Base-by-base conservation (phyloP, 2,329 filamentous ascomycete species). In the Aspergillus glaucus region DNA sequence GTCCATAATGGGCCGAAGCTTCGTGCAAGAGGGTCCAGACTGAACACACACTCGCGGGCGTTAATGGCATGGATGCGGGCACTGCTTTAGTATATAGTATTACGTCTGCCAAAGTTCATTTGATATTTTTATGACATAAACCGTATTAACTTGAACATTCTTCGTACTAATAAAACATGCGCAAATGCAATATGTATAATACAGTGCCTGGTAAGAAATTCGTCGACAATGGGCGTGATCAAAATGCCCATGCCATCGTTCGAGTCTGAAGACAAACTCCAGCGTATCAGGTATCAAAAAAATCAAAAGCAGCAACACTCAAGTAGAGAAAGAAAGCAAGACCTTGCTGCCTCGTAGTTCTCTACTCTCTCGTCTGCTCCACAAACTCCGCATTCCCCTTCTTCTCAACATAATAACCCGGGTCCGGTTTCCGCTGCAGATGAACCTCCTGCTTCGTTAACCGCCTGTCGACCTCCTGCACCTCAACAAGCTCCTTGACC, bases 401-500 rank as follows among this genome's bases (percentile, higher is more conserved):
- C 64, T 69, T 84, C 78, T 95, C 88, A 51, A 95, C 65, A 60
- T 84, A 92, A 62, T 90, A 96, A 1, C 91, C 91, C 1, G 78
- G 75, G 52, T 92, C 87, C 3, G 90, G 89, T 68, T 79, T 82
- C 68, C 91, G 75, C 71, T 80, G 76, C 45, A 78, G 80, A 72
- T 82, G 83, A 62, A 95, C 78, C 74, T 95, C 81, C 48, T 73
- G 70, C 64, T 82, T 80, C 6, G 77, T 84, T 70, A 88, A 66
- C 28, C 78, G 68, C 53, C 72, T 67, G 30, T 84, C 82, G 41
- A 94, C 88, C 73, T 95, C 90, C 57, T 83, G 76, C 32, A 95
- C 89, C 47, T 81, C 78, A 42, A 96, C 88, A 54, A 96, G 76
- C 73, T 96, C 91, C 76, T 96, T 96, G 60, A 96, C 89, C 70